Conservation (phyloP, 2,329 filamentous ascomycete genomes). For the Colletotrichum sp. region DNA sequence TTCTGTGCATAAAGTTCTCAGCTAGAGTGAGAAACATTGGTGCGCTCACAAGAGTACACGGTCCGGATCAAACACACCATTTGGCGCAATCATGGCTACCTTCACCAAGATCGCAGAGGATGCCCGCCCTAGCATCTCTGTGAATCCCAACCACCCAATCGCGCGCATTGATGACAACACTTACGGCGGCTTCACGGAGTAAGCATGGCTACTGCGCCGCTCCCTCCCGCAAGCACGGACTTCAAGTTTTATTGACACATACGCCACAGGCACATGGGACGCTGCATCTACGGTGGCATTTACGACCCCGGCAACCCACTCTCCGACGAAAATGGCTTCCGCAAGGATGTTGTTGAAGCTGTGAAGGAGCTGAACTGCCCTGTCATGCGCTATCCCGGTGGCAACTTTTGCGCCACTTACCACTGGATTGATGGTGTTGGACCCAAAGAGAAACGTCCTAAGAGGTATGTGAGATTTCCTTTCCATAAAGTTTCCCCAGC, state of each 20-base stretch:
- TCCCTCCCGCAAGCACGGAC: neutral
- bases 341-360: conserved; percentile 77
- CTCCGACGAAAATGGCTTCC: conserved; percentile 77
- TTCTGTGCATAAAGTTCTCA: neutral
- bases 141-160: conserved; percentile 69
- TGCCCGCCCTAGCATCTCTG: conserved; percentile 66
- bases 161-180: conserved; percentile 81
- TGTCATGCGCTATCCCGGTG: conserved; percentile 81
- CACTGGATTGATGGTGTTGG: conserved; percentile 86
- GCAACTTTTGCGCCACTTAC: conserved; percentile 85
- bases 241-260: neutral
- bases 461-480: conserved; percentile 26
- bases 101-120: conserved; percentile 71
- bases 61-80: neutral
- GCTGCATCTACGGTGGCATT: conserved; percentile 87
- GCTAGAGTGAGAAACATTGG: neutral
- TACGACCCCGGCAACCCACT: conserved; percentile 78
- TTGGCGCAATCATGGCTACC: conserved; percentile 63
- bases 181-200: conserved; percentile 87
- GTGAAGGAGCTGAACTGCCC: conserved; percentile 77
- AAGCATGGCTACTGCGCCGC: conserved; percentile 33
- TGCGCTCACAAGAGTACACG: neutral
- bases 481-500: neutral
- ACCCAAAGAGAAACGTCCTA: conserved; percentile 70
- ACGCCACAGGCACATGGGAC: conserved; percentile 76